A percentile compares a stretch with the other conserved stretches of the same genome.
Conservation (phyloP, 163 green algal genomes). For the Prototheca stagnorum region DNA sequence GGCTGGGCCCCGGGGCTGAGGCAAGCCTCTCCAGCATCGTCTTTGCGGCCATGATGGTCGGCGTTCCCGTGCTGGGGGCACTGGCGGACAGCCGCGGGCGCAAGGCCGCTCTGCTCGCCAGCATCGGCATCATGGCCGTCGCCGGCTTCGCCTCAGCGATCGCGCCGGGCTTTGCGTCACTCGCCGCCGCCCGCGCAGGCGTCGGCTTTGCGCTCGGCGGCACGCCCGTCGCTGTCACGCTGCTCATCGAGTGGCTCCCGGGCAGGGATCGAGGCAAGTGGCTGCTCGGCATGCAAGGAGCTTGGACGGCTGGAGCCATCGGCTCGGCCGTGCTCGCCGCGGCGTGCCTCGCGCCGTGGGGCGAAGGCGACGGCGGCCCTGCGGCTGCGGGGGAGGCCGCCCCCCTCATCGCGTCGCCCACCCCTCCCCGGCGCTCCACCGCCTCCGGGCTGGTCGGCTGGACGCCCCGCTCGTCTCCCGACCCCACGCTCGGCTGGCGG, state of each 20-base stretch:
- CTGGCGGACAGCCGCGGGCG: conserved; percentile 43
- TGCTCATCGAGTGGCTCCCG: conserved; percentile 60
- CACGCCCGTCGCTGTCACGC: conserved; percentile 49
- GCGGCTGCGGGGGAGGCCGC: too few relatives aligned
- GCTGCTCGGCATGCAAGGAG: conserved; percentile 41
- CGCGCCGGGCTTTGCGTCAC: conserved; percentile 24
- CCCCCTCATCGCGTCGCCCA: conserved; percentile 56
- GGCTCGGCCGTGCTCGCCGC: background rate
- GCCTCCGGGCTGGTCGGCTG: too few relatives aligned
- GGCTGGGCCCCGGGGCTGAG: conserved; percentile 27
- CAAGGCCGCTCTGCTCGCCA: conserved; percentile 36
- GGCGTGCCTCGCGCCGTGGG: background rate
- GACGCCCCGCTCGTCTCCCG: too few relatives aligned
- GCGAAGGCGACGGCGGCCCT: too few relatives aligned
- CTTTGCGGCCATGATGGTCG: conserved; percentile 52
- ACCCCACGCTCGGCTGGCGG: conserved; percentile 43
- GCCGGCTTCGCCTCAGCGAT: conserved; percentile 17
- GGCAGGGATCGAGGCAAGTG: conserved; percentile 27
- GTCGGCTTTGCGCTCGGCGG: conserved; percentile 67
- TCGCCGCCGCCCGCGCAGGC: conserved; percentile 37
- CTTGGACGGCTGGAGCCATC: conserved; percentile 55
- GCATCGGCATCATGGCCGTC: conserved; percentile 32
- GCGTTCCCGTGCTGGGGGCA: conserved; percentile 43
- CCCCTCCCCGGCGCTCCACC: too few relatives aligned
- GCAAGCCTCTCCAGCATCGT: conserved; percentile 27